Evolutionary conservation across 2,329 filamentous ascomycete species (phyloP).

Genomic region (Neocucurbitaria cava): DNA sequence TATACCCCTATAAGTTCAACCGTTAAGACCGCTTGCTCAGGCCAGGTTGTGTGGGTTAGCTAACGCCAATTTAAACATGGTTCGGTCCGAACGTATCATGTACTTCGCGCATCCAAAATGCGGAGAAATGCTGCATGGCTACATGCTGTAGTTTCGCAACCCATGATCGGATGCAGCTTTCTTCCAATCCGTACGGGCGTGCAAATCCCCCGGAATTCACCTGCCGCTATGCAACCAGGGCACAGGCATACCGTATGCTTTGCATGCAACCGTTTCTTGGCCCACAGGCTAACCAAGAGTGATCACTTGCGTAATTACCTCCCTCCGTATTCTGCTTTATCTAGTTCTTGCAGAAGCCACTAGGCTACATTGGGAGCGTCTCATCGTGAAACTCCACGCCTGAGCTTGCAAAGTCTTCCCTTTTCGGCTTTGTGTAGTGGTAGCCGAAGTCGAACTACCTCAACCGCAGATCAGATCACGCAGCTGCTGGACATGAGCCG

Average conservation of each 20-base stretch:
- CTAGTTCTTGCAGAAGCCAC: slow-evolving; percentile 9
- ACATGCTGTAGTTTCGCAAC: slow-evolving; percentile 15
- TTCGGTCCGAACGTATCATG: slow-evolving; percentile 18
- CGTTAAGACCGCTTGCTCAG: slow-evolving; percentile 6
- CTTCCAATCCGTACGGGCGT: slow-evolving; percentile 15
- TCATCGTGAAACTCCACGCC: slow-evolving; percentile 3
- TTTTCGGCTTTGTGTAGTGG: slow-evolving; percentile 8
- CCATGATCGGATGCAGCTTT: slow-evolving; percentile 19
- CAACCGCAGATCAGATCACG: neutral
- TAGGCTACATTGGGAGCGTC: slow-evolving; percentile 14
- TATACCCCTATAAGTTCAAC: slow-evolving; percentile 26
- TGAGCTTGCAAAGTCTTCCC: slow-evolving; percentile 4
- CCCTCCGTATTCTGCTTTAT: slow-evolving; percentile 24
- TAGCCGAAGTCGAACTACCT: slow-evolving; percentile 1
- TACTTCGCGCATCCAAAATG: slow-evolving; percentile 25
- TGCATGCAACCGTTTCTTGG: slow-evolving; percentile 25
- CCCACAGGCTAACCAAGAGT: slow-evolving; percentile 12
- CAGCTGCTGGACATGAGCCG: neutral
- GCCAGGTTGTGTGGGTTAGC: slow-evolving; percentile 12
- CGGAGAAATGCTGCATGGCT: slow-evolving; percentile 22
- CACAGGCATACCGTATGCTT: slow-evolving; percentile 29
- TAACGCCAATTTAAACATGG: slow-evolving; percentile 14
- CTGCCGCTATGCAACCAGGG: slow-evolving; percentile 15
- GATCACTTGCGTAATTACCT: slow-evolving; percentile 12
- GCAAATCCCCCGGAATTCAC: slow-evolving; percentile 23